phyloP scores from a whole-genome alignment of 768 basidiomycete genomes.

The Amanita molliuscula region DNA sequence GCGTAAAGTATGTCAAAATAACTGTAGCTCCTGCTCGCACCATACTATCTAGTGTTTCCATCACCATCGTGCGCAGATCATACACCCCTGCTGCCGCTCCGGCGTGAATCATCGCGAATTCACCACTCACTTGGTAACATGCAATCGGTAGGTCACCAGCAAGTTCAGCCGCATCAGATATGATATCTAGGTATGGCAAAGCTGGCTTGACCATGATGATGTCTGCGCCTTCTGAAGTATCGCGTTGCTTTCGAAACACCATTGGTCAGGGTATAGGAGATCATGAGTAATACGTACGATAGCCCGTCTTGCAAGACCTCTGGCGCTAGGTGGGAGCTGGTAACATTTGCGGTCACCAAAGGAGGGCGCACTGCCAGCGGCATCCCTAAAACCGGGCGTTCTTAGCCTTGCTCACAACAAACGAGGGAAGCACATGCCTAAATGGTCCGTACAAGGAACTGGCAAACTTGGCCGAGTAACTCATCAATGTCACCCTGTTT shows the following conservation, averaged over 20 bases:
- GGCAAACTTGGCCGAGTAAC: conserved; percentile 96
- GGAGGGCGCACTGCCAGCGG: conserved; percentile 92
- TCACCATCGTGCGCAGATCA: conserved; percentile 85
- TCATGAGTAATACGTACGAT: conserved; percentile 47
- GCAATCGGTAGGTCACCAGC: conserved; percentile 88
- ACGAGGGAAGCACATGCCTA: conserved; percentile 38
- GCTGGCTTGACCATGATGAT: conserved; percentile 99
- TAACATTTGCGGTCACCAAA: conserved; percentile 98
- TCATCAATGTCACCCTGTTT: conserved; percentile 90
- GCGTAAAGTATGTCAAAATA: conserved; percentile 93
- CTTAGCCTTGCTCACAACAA: neutral
- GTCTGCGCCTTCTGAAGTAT: conserved; percentile 86
- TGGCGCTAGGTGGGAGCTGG: conserved; percentile 83
- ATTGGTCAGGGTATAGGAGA: neutral
- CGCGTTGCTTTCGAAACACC: conserved; percentile 59
- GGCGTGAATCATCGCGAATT: conserved; percentile 95
- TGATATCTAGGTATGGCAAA: conserved; percentile 93
- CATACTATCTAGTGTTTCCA: conserved; percentile 88
- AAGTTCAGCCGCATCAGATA: conserved; percentile 76
- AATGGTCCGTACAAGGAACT: conserved; percentile 94
- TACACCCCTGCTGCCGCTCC: conserved; percentile 94
- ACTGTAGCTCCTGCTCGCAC: conserved; percentile 87
- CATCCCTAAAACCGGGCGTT: conserved; percentile 49
- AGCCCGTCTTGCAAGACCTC: conserved; percentile 86
- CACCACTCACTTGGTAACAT: conserved; percentile 95